Base-by-base conservation (phyloP, 176 grass and related monocot genomes). In the Thinopyrum elongatum region DNA sequence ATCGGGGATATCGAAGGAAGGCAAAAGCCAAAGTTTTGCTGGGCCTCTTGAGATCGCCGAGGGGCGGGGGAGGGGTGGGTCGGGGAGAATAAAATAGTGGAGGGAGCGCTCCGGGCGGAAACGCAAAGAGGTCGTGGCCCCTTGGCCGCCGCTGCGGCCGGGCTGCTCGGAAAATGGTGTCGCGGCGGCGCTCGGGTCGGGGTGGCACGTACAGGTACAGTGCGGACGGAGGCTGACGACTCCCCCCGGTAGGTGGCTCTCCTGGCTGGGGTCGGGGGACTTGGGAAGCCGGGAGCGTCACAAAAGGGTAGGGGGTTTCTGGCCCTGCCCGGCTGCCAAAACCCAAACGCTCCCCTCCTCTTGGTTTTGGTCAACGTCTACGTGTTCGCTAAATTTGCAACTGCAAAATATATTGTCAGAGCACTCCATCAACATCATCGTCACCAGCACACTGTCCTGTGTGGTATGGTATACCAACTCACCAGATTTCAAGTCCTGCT, bases 1-100 rank as follows among this genome's bases (percentile, higher is more conserved):
- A 85, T 93, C 75, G 85, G 91, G 86, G 77, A 67, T 85, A 93
- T 93, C 88, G 85, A 87, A 70, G 49, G 49, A 1, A 3, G 16
- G 8, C 6, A n/a, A 25, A 57, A 0, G 53, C 53, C 53, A 57
- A 57, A 57, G 53, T 0, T 57, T 57, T 57, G 51, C 17, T 16
- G 51, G 9, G 34, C 1, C 88, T 87, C 85, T 88, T 82, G 88
- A 79, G 81, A 88, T 88, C 59, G 58, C 87, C 77, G 82, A 93
- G 33, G 85, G 87, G 3, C 73, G 34, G 58, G 10, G 39, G 10
- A 1, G 39, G 41, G 59, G 68, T 13, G 31, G 55, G 31, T 17
- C 21, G 4, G 23, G 11, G 1, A 22, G 4, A 78, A 64, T 41
- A 82, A 65, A 86, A 82, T 70, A 81, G 1, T 60, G 10, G n/a